A percentile compares a stretch with the other conserved stretches of the same genome.
Evolutionary conservation across 2,329 filamentous ascomycete species (phyloP).

Genomic region (Pyricularia sp.): DNA sequence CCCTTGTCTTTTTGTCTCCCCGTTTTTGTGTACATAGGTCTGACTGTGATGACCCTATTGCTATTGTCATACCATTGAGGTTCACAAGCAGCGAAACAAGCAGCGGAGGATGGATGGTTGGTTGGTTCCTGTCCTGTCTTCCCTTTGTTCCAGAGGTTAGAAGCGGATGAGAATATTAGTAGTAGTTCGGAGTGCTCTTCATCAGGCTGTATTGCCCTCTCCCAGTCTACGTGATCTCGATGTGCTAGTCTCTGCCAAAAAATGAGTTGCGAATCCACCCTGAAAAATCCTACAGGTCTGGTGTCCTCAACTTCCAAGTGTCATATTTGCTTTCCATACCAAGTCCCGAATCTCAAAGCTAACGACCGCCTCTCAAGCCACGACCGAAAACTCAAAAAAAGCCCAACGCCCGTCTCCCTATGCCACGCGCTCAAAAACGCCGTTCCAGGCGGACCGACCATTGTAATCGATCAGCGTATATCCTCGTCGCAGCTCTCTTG

Average conservation of each 20-base stretch:
- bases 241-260: background rate
- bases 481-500: background rate
- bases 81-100: background rate
- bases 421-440: background rate
- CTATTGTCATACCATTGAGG: background rate
- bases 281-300: background rate
- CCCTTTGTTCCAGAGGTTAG: background rate
- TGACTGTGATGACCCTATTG: background rate
- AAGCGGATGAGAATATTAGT: background rate
- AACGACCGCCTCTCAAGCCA: background rate
- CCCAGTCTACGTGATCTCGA: background rate
- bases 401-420: background rate
- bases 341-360: background rate
- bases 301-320: background rate
- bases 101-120: background rate
- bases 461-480: background rate
- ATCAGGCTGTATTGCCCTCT: background rate
- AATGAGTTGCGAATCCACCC: background rate
- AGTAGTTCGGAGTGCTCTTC: background rate
- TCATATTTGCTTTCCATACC: background rate
- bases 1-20: constrained; percentile 2
- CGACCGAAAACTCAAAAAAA: background rate
- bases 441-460: background rate
- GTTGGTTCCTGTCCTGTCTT: background rate
- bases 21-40: background rate